phyloP scores from a whole-genome alignment of 768 basidiomycete genomes.

The Tephrocybe sp. region DNA sequence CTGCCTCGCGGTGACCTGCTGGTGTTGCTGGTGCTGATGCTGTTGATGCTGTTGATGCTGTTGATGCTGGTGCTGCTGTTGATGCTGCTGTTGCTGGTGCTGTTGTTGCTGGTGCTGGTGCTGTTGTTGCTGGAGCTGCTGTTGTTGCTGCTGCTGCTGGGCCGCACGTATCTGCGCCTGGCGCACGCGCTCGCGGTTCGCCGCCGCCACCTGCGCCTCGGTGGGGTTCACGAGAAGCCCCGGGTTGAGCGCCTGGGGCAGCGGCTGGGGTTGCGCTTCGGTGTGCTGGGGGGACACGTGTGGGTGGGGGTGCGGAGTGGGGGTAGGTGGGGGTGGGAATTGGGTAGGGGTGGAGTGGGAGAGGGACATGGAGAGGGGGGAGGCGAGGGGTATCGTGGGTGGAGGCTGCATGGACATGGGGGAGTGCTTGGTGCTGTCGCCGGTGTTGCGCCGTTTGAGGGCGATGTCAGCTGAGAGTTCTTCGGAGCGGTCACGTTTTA shows the following conservation, averaged over 20 bases:
- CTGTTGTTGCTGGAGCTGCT: constrained; percentile 1
- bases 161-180: constrained; percentile 36
- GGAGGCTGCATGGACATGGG: constrained; percentile 43
- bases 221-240: constrained; percentile 21
- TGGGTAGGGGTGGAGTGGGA: constrained; percentile 5
- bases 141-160: constrained; percentile 32
- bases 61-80: constrained; percentile 21
- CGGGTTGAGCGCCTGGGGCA: constrained; percentile 13
- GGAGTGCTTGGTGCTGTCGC: constrained; percentile 50
- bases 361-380: constrained; percentile 1
- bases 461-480: constrained; percentile 38
- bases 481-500: constrained; percentile 66
- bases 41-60: too few relatives aligned
- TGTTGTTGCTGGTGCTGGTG: constrained; percentile 19
- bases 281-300: constrained; percentile 22
- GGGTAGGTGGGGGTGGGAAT: constrained; percentile 9
- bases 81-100: constrained; percentile 20
- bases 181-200: constrained; percentile 31
- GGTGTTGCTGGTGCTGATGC: too few relatives aligned
- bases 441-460: constrained; percentile 70
- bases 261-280: constrained; percentile 8
- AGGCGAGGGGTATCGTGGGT: constrained; percentile 27
- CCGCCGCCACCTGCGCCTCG: constrained; percentile 37
- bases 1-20: too few relatives aligned
- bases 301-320: constrained; percentile 9